phyloP scores from a whole-genome alignment of 768 basidiomycete species.

The Candolleomyces eurysporus region DNA sequence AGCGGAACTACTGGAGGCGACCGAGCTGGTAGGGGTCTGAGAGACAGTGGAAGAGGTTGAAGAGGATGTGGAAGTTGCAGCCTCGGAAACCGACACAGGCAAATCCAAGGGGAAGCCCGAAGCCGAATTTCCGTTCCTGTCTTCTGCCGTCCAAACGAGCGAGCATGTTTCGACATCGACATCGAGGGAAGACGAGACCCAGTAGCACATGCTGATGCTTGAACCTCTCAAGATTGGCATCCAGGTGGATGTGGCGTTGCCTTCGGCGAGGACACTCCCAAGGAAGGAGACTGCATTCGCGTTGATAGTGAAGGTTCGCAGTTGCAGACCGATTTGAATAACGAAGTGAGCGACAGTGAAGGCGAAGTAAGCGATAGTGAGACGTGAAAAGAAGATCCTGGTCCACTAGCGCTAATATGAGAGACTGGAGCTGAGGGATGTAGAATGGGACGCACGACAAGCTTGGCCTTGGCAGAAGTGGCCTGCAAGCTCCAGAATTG shows the following conservation, averaged over 20 bases:
- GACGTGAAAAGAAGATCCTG: conserved; percentile 64
- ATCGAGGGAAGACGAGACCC: conserved; percentile 44
- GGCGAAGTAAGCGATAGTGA: conserved; percentile 63
- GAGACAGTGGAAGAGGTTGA: conserved; percentile 10
- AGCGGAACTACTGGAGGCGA: neutral
- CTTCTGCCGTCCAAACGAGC: conserved; percentile 47
- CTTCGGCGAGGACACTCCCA: conserved; percentile 46
- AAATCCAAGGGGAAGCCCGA: neutral
- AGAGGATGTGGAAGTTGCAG: neutral
- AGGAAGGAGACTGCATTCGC: conserved; percentile 54
- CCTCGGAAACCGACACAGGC: neutral
- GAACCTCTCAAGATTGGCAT: conserved; percentile 49
- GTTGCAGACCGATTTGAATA: conserved; percentile 69
- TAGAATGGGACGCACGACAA: conserved; percentile 6
- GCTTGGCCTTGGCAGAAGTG: conserved; percentile 3
- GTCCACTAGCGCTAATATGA: conserved; percentile 49
- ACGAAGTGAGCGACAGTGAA: conserved; percentile 67
- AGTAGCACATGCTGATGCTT: conserved; percentile 58
- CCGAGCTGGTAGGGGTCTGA: neutral
- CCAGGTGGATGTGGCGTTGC: conserved; percentile 44
- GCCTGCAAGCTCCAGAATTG: conserved; percentile 2
- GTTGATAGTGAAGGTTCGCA: conserved; percentile 64
- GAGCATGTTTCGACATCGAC: conserved; percentile 40
- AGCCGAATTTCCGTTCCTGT: conserved; percentile 3
- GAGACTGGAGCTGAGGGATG: neutral